Percentiles rank a stretch among this genome's conserved stretches.
Evolutionary conservation across 139 green algal species (phyloP).

Genomic region (Desmodesmus armatus): DNA sequence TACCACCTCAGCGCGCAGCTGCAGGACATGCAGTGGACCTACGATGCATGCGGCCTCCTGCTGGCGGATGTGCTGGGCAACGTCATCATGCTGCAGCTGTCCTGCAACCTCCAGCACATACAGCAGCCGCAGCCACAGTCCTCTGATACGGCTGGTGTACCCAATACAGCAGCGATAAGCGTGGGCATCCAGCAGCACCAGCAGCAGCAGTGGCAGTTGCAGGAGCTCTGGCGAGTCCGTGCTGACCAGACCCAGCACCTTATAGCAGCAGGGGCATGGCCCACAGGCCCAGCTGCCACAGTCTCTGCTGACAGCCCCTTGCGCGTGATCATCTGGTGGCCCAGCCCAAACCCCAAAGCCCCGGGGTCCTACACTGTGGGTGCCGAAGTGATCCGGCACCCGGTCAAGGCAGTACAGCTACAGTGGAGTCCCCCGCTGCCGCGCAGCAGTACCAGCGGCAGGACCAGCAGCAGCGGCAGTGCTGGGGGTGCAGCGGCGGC

Average conservation of each 20-base stretch:
- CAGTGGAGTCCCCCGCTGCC: slow-evolving; percentile 63
- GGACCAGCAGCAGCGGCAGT: slow-evolving; percentile 21
- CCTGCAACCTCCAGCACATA: background rate
- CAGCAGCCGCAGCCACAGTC: slow-evolving; percentile 21
- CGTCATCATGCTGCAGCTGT: slow-evolving; percentile 60
- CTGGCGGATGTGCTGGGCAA: slow-evolving; percentile 48
- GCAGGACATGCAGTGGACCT: slow-evolving; percentile 60
- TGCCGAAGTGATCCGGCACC: slow-evolving; percentile 61
- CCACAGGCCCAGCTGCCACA: slow-evolving; percentile 59
- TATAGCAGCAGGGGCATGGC: slow-evolving; percentile 54
- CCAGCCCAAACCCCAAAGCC: background rate
- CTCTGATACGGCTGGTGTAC: no score
- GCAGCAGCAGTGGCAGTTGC: slow-evolving; percentile 8
- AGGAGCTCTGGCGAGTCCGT: slow-evolving; percentile 50
- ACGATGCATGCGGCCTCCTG: slow-evolving; percentile 59
- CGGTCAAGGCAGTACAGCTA: slow-evolving; percentile 50
- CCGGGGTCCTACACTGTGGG: slow-evolving; percentile 37
- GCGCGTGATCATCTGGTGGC: slow-evolving; percentile 69
- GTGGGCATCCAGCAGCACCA: background rate
- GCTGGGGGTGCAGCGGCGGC: background rate
- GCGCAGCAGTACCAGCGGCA: background rate
- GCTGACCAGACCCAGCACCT: slow-evolving; percentile 53
- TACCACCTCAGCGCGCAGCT: slow-evolving; percentile 36
- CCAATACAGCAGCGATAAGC: background rate
- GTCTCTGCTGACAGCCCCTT: slow-evolving; percentile 22